Evolutionary conservation across 2,329 filamentous ascomycete genomes (phyloP).

Genomic region (Aschersonia sp.): DNA sequence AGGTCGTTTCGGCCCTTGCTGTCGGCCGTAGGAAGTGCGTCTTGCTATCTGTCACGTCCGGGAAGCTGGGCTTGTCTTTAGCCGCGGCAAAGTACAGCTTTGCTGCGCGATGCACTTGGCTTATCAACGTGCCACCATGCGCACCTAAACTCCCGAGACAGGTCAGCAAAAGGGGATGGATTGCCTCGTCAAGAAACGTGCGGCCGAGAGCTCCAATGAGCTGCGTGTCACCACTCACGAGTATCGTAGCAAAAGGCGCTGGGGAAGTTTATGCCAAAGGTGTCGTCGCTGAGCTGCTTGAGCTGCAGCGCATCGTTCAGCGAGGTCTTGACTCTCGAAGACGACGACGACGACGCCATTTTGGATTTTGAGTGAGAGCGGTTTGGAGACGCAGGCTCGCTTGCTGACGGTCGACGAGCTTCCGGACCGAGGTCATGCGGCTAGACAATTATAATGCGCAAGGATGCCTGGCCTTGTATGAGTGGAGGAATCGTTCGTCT

Average conservation of each 20-base stretch:
- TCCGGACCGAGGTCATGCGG: too few relatives aligned
- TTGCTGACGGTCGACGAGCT: too few relatives aligned
- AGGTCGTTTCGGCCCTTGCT: background rate
- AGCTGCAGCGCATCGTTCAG: background rate
- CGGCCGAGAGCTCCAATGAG: too few relatives aligned
- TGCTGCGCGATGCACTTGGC: background rate
- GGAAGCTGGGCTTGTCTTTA: background rate
- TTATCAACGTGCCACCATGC: background rate
- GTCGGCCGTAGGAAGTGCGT: background rate
- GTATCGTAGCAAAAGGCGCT: background rate
- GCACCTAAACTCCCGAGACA: background rate
- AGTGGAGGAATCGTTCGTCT: too few relatives aligned
- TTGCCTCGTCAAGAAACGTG: too few relatives aligned
- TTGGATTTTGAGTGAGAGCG: background rate
- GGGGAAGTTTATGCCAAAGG: background rate
- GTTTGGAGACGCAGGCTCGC: too few relatives aligned
- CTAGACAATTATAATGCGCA: too few relatives aligned
- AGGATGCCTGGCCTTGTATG: too few relatives aligned
- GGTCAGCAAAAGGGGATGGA: background rate
- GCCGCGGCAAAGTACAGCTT: background rate
- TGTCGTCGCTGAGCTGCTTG: background rate
- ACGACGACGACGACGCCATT: background rate
- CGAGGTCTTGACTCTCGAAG: background rate
- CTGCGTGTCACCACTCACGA: background rate
- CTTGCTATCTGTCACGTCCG: background rate